Evolutionary conservation across 164 flowering plant genomes (phyloP).

Genomic region (Aristolochia californica): DNA sequence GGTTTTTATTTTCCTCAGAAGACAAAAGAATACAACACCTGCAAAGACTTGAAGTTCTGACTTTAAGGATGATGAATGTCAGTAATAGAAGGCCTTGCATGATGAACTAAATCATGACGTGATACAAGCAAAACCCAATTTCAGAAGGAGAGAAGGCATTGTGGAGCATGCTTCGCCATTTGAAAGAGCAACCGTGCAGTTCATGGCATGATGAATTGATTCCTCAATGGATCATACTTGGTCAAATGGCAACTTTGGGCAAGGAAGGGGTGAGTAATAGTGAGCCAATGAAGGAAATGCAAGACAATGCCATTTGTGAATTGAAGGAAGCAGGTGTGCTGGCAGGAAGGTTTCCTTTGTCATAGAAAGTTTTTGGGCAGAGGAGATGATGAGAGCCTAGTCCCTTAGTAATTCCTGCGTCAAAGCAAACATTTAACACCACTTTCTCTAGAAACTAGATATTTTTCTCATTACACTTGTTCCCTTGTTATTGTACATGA

Average conservation of each 20-base stretch:
- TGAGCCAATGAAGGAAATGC: slow-evolving; percentile 33
- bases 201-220: slow-evolving; percentile 47
- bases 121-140: slow-evolving; percentile 25
- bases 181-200: slow-evolving; percentile 49
- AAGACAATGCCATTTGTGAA: slow-evolving; percentile 55
- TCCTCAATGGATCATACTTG: slow-evolving; percentile 25
- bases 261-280: slow-evolving; percentile 35
- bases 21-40: slow-evolving; percentile 68
- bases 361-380: slow-evolving; percentile 27
- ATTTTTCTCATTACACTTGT: too few species aligned
- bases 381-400: slow-evolving; percentile 48
- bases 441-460: slow-evolving; percentile 9
- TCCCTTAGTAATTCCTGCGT: slow-evolving; percentile 79
- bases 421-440: slow-evolving; percentile 77
- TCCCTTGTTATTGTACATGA: too few species aligned
- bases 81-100: slow-evolving; percentile 43
- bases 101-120: slow-evolving; percentile 58
- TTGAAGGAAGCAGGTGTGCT: slow-evolving; percentile 40
- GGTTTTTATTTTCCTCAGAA: neutral
- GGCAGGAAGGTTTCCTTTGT: slow-evolving; percentile 49
- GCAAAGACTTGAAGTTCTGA: slow-evolving; percentile 59
- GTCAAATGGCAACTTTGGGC: slow-evolving; percentile 41
- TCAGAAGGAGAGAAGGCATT: slow-evolving; percentile 38
- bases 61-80: slow-evolving; percentile 38
- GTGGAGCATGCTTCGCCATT: slow-evolving; percentile 71